phyloP scores from a whole-genome alignment of 2,329 filamentous ascomycete genomes.

The Colletotrichum euphorbiae region DNA sequence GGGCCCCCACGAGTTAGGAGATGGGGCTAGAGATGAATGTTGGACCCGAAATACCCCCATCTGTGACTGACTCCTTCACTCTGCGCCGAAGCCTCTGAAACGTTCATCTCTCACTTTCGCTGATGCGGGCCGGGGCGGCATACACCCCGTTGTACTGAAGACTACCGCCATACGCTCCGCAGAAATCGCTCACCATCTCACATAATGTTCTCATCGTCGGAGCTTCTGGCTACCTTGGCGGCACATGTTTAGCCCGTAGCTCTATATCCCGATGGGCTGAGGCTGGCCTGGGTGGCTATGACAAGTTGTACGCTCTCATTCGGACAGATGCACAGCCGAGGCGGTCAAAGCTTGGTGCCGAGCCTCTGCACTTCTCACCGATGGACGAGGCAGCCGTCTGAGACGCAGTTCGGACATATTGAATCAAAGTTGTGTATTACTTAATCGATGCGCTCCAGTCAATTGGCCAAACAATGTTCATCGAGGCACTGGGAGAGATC shows the following conservation, averaged over 20 bases:
- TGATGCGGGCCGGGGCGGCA: too few species aligned
- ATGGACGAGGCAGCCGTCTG: constrained; percentile 50
- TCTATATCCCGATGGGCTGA: constrained; percentile 41
- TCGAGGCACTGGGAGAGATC: constrained; percentile 59
- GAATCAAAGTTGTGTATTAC: constrained; percentile 62
- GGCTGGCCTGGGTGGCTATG: constrained; percentile 53
- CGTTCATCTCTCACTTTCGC: too few species aligned
- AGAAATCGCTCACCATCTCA: not conserved
- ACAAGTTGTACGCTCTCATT: constrained; percentile 59
- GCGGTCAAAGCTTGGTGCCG: constrained; percentile 57
- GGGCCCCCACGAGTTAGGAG: too few species aligned
- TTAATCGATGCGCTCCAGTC: constrained; percentile 55
- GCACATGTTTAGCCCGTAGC: constrained; percentile 59
- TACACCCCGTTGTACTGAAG: too few species aligned
- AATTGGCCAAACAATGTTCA: constrained; percentile 52
- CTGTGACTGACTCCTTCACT: too few species aligned
- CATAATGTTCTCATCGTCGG: constrained; percentile 62
- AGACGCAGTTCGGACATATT: constrained; percentile 52
- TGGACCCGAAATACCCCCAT: too few species aligned
- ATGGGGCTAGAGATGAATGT: too few species aligned
- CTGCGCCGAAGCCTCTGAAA: too few species aligned
- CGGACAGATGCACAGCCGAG: constrained; percentile 58
- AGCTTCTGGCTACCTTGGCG: constrained; percentile 65
- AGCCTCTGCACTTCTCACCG: constrained; percentile 55
- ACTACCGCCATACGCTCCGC: too few species aligned